Percentiles rank a stretch among this genome's conserved stretches.
Evolutionary conservation across 495 filamentous ascomycete species (phyloP).

Genomic region (Tirmania nivea): DNA sequence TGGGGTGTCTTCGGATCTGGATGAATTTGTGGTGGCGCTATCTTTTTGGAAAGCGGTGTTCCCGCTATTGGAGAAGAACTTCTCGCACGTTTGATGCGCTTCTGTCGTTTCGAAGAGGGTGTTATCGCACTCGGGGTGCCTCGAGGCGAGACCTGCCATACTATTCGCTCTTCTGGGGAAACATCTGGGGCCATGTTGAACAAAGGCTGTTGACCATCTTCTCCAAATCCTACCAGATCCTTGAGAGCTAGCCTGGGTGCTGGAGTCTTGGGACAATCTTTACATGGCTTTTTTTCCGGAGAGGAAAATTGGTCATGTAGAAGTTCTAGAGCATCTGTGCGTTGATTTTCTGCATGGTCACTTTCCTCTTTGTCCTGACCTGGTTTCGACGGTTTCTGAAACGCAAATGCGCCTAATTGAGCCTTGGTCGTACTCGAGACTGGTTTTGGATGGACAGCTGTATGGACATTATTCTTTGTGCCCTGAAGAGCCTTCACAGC

Average conservation of each 20-base stretch:
- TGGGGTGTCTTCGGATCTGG: conserved; percentile 42
- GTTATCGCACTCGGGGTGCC: conserved; percentile 20
- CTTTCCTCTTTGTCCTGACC: conserved; percentile 2
- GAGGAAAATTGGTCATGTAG: conserved; percentile 14
- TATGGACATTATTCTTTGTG: conserved; percentile 6
- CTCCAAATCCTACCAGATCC: conserved; percentile 56
- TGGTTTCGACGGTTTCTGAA: conserved; percentile 9
- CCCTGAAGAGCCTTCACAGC: conserved; percentile 1
- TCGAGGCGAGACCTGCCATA: conserved; percentile 36
- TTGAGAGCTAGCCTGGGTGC: conserved; percentile 50
- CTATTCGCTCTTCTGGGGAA: conserved; percentile 50
- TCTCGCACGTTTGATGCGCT: conserved; percentile 46
- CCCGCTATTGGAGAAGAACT: conserved; percentile 60
- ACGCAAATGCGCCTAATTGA: conserved; percentile 14
- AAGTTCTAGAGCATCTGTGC: conserved; percentile 15
- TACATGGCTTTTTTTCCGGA: conserved; percentile 22
- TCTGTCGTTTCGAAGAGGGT: conserved; percentile 28
- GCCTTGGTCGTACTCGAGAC: conserved; percentile 6
- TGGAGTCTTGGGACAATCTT: conserved; percentile 48
- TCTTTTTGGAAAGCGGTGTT: conserved; percentile 24
- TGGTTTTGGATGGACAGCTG: conserved; percentile 8
- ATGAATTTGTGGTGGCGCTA: conserved; percentile 33
- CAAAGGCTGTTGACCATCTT: conserved; percentile 25
- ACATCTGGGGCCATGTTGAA: conserved; percentile 23
- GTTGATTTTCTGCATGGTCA: conserved; percentile 20